These are phyloP conservation scores for Mollisia scopiformis DNA, from an alignment of 2,329 filamentous ascomycete species.

Conservation along the genomic window DNA sequence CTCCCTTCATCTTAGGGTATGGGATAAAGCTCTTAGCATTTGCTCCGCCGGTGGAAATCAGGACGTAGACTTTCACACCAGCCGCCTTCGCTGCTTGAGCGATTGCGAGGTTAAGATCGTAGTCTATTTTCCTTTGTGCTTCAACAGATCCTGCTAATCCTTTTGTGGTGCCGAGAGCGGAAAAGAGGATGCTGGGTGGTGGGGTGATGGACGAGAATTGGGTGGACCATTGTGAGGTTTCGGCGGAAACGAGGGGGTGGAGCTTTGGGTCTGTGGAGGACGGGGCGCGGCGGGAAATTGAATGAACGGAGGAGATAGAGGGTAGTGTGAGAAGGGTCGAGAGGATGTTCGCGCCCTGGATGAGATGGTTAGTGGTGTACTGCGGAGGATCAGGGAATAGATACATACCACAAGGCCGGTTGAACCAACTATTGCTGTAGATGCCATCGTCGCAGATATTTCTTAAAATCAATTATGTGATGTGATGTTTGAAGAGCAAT, in stretches of 20 bases:
- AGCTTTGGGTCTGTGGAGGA: constrained; percentile 57
- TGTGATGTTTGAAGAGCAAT: not conserved
- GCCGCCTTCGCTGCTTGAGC: constrained; percentile 74
- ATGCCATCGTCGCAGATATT: constrained; percentile 41
- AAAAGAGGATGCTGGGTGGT: constrained; percentile 69
- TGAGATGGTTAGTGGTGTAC: constrained; percentile 10
- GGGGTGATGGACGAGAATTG: constrained; percentile 59
- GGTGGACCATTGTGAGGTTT: constrained; percentile 70
- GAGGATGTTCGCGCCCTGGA: constrained; percentile 73
- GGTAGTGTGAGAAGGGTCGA: constrained; percentile 59
- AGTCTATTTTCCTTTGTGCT: constrained; percentile 85
- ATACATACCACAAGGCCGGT: constrained; percentile 52
- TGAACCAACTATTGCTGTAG: constrained; percentile 46
- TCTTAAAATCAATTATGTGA: not conserved
- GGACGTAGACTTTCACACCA: constrained; percentile 69
- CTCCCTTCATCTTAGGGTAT: constrained; percentile 78
- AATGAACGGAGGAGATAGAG: constrained; percentile 52
- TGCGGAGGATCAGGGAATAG: not conserved
- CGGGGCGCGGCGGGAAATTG: constrained; percentile 69
- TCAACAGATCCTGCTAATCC: constrained; percentile 74
- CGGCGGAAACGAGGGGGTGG: constrained; percentile 65
- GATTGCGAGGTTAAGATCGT: constrained; percentile 81
- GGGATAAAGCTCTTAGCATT: constrained; percentile 54
- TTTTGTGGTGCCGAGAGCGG: constrained; percentile 79
- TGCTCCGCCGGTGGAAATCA: constrained; percentile 43